Evolutionary conservation across 176 grass and related monocot genomes (phyloP).

Genomic region (Olyra latifolia): DNA sequence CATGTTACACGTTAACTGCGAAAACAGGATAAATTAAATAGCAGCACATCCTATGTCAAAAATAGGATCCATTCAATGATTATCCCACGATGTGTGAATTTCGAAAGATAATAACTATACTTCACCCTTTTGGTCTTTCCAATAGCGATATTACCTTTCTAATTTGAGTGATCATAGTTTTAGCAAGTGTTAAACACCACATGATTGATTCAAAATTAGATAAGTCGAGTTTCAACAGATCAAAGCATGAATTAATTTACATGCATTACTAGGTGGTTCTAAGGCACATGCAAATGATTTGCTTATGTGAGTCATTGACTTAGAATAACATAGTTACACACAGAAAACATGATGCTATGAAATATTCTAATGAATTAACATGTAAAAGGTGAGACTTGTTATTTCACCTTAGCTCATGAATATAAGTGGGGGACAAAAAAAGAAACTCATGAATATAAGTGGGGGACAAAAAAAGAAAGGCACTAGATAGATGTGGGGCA

Average conservation of each 20-base stretch:
- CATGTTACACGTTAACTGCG: conserved; percentile 74
- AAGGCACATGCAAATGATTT: background rate
- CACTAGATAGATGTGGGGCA: background rate
- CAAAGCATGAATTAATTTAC: background rate
- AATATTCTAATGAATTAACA: background rate
- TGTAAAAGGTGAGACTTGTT: background rate
- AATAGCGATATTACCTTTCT: background rate
- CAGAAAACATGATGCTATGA: background rate
- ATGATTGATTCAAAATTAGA: background rate
- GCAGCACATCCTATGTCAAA: background rate
- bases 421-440: too few relatives aligned
- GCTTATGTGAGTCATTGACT: background rate
- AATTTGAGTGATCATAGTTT: background rate
- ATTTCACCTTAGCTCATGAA: background rate
- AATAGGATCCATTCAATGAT: background rate
- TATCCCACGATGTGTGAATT: background rate
- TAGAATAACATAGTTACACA: background rate
- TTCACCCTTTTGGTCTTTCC: background rate
- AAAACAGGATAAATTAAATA: conserved; percentile 24
- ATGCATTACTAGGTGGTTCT: background rate
- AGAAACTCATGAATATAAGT: background rate
- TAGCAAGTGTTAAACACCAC: background rate
- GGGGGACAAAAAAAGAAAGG: background rate
- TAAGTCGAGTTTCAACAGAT: background rate
- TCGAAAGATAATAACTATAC: conserved; percentile 12